These are phyloP conservation scores for Isoetes engelmannii DNA, from an alignment of 83 land plant genomes.

Conservation along the genomic window DNA sequence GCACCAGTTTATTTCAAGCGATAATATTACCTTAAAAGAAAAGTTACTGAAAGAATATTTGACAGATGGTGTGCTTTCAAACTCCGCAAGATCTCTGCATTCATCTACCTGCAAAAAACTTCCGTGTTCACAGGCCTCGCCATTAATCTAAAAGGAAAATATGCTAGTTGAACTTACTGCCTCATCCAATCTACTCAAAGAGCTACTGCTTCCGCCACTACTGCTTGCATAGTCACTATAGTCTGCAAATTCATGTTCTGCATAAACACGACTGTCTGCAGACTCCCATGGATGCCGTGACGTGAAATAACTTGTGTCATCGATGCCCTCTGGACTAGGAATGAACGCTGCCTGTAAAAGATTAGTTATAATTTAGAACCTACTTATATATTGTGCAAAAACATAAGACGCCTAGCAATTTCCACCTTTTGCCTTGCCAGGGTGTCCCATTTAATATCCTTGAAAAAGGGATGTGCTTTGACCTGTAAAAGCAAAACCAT, in stretches of 20 bases:
- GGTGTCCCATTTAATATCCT: slow-evolving; percentile 71
- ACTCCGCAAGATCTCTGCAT: slow-evolving; percentile 54
- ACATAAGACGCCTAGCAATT: not conserved
- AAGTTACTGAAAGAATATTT: slow-evolving; percentile 59
- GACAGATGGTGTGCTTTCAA: slow-evolving; percentile 41
- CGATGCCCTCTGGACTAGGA: slow-evolving; percentile 65
- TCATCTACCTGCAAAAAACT: slow-evolving; percentile 45
- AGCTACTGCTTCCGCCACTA: slow-evolving; percentile 22
- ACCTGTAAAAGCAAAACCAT: slow-evolving; percentile 39
- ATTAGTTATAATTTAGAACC: not conserved
- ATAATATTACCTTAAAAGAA: slow-evolving; percentile 67
- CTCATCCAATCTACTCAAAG: slow-evolving; percentile 20
- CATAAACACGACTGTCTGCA: slow-evolving; percentile 38
- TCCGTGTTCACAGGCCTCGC: not conserved
- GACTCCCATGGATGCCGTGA: slow-evolving; percentile 48
- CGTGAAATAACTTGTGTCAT: slow-evolving; percentile 81
- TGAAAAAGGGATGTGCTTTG: slow-evolving; percentile 72
- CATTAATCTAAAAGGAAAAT: too few species aligned
- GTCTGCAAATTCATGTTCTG: slow-evolving; percentile 31
- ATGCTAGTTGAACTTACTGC: slow-evolving; percentile 18
- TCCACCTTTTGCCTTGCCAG: slow-evolving; percentile 70
- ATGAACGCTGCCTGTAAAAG: slow-evolving; percentile 68
- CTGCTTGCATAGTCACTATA: slow-evolving; percentile 33
- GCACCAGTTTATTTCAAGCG: not conserved
- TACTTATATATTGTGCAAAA: not conserved